Conservation (phyloP, 1,284 basidiomycete species). For the Mycena sp. region DNA sequence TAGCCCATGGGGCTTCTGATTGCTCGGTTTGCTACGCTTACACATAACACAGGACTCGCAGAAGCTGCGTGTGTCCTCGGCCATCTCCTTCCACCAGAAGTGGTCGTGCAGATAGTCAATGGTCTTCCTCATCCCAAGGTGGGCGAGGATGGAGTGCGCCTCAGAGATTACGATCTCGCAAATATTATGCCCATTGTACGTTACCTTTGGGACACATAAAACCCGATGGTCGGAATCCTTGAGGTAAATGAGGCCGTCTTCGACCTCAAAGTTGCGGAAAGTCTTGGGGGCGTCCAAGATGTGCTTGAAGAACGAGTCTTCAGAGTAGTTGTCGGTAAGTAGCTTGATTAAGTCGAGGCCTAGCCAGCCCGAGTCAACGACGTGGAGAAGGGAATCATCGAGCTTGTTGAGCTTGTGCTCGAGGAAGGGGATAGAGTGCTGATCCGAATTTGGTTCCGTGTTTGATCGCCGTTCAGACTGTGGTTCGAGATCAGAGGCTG, state of each 20-base stretch:
- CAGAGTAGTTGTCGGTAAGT: conserved; percentile 18
- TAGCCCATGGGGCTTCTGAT: conserved; percentile 44
- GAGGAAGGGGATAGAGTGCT: too few relatives aligned
- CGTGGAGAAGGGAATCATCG: too few relatives aligned
- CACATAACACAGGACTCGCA: conserved; percentile 46
- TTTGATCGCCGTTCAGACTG: too few relatives aligned
- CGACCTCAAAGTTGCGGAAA: conserved; percentile 40
- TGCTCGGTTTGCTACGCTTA: conserved; percentile 37
- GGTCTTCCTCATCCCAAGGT: conserved; percentile 47
- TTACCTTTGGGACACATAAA: conserved; percentile 50
- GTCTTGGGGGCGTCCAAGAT: conserved; percentile 34
- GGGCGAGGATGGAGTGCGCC: conserved; percentile 47
- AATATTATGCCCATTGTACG: conserved; percentile 25
- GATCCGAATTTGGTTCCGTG: too few relatives aligned
- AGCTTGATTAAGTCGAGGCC: conserved; percentile 26
- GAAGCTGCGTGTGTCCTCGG: conserved; percentile 39
- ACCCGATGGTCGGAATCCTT: conserved; percentile 22
- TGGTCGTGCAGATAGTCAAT: conserved; percentile 43
- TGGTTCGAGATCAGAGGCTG: too few relatives aligned
- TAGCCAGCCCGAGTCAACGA: neutral
- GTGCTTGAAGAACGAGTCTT: conserved; percentile 38
- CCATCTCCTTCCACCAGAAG: conserved; percentile 47
- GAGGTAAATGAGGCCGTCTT: conserved; percentile 38
- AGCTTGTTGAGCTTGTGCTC: too few relatives aligned
- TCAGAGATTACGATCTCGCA: conserved; percentile 50